Conservation (phyloP, 2,329 filamentous ascomycete species). For the Monosporascus sp. region DNA sequence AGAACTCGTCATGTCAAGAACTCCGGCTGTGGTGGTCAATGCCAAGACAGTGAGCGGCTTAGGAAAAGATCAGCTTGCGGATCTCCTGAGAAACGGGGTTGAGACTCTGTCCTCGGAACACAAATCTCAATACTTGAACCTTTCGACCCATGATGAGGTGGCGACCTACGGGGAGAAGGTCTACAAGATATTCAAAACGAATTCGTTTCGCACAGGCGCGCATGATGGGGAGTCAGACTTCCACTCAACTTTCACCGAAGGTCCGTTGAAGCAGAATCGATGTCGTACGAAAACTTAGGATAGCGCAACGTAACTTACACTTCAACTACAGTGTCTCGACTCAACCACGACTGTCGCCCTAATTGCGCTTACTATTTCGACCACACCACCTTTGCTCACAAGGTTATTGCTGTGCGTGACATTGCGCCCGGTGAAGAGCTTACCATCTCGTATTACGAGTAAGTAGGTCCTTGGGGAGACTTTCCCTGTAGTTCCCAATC, state of each 20-base stretch:
- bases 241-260: conserved; percentile 27
- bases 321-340: conserved; percentile 25
- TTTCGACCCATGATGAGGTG: conserved; percentile 20
- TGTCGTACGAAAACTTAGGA: no score
- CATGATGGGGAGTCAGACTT: conserved; percentile 20
- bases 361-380: conserved; percentile 35
- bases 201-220: conserved; percentile 23
- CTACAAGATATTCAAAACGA: conserved; percentile 27
- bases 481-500: neutral
- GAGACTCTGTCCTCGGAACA: conserved; percentile 18
- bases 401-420: conserved; percentile 31
- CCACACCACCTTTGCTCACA: conserved; percentile 29
- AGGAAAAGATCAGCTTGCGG: conserved; percentile 10
- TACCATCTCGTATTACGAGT: conserved; percentile 35
- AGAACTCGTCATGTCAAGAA: conserved; percentile 23
- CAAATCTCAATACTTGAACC: conserved; percentile 18
- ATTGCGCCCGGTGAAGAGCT: conserved; percentile 36
- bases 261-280: conserved; percentile 12
- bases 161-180: conserved; percentile 14
- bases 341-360: conserved; percentile 39
- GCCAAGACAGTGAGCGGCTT: conserved; percentile 18
- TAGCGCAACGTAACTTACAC: neutral
- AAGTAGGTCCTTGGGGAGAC: neutral
- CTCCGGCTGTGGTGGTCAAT: conserved; percentile 29
- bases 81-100: conserved; percentile 21